Evolutionary conservation across 2,329 filamentous ascomycete genomes (phyloP).

Genomic region (Diaporthe citrichinensis): DNA sequence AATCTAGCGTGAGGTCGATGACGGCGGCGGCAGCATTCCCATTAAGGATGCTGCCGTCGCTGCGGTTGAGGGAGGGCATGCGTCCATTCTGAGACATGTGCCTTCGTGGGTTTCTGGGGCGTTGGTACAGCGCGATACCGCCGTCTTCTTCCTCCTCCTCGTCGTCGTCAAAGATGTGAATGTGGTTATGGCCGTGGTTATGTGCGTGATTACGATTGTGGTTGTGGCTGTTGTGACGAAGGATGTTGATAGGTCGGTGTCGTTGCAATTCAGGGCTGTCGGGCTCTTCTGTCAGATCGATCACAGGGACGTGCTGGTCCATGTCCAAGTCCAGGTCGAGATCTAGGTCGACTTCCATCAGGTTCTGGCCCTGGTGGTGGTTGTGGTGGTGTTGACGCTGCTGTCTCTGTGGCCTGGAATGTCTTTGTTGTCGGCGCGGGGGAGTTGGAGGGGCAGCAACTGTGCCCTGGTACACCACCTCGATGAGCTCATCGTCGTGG

Average conservation of each 20-base stretch:
- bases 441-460: conserved; percentile 24
- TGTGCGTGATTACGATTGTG: not conserved
- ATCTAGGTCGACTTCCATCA: not conserved
- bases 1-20: conserved; percentile 68
- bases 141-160: not conserved
- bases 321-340: not conserved
- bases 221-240: conserved; percentile 5
- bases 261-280: conserved; percentile 56
- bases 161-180: conserved; percentile 15
- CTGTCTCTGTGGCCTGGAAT: conserved; percentile 35
- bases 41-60: conserved; percentile 59
- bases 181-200: conserved; percentile 1
- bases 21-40: conserved; percentile 49
- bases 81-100: conserved; percentile 57
- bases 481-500: conserved; percentile 38
- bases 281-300: conserved; percentile 66
- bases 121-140: not conserved
- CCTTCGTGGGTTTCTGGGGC: conserved; percentile 55
- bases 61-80: conserved; percentile 59
- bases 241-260: conserved; percentile 33
- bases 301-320: conserved; percentile 52
- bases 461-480: conserved; percentile 35
- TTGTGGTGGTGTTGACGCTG: not conserved
- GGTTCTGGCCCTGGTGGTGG: not conserved
- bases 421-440: conserved; percentile 41